Evolutionary conservation across 257 asterid genomes (phyloP), one percentile per base, ranked within the genome.

Genomic region (Penstemon davidsonii): DNA sequence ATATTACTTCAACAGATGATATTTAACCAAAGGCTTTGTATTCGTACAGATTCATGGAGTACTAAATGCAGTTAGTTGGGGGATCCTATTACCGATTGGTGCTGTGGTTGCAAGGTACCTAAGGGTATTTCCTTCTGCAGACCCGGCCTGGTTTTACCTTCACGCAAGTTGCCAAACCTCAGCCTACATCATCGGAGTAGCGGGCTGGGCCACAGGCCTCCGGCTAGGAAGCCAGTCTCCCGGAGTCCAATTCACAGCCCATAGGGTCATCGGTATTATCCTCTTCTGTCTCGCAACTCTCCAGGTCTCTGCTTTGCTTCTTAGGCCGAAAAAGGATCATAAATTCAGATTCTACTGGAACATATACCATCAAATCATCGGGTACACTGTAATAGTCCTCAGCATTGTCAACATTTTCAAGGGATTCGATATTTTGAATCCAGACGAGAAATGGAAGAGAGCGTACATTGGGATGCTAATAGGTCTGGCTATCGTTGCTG

Each of bases 241-340:
- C 1, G 97, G 96, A 38, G 65, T 92, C 49, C 71, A 74, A 55
- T 64, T 75, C 74, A 75, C 84, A 3, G 38, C 90, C 76, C 98
- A 92, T 61, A 72, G 95, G 71, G 53, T 60, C 77, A 84, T 92
- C 39, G 98, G 95, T 76, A 81, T 88, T 60, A 71, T 83, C 70
- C 46, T 92, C 43, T 90, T 92, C 45, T 77, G 81, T 6, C 84
- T 92, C 1, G 97, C 78, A 4, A 88, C 97, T 9, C 79, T 92
- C 56, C 98, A 92, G 93, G 87, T 77, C 7, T 70, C 81, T 75
- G 96, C 98, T 13, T 57, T 92, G 88, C 88, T 92, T 55, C 73
- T 90, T n/a, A 92, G 98, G 95, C 97, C 98, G 42, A 85, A 81
- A 46, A 88, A 77, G 83, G 98, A 86, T 38, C 95, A 90, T 85